Base-by-base conservation (phyloP, 1,139 yeast genomes). In the Hansenula sp. region DNA sequence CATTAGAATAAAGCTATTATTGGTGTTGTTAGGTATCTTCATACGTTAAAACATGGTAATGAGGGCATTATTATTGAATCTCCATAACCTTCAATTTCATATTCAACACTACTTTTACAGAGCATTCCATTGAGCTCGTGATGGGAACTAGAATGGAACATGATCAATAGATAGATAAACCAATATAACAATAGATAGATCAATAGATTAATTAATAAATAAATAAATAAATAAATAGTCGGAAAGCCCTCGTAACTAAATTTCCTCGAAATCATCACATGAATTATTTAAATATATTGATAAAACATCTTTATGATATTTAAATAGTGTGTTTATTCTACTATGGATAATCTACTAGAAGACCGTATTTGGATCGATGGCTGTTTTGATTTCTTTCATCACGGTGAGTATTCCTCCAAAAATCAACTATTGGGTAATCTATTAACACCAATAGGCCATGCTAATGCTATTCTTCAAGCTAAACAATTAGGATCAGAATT, bases 301-400 rank as follows among this genome's bases (percentile, higher is more conserved):
- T n/a, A n/a, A n/a, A n/a, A n/a, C n/a, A n/a, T n/a, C n/a, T n/a
- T n/a, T n/a, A n/a, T n/a, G n/a, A n/a, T n/a, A n/a, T n/a, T n/a
- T n/a, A n/a, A n/a, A n/a, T n/a, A n/a, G n/a, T n/a, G n/a, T n/a
- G n/a, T n/a, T n/a, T n/a, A n/a, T n/a, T n/a, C n/a, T n/a, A 20
- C 16, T 7, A 21, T 21, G 25, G 4, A 25, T 13, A 24, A 33
- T 14, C 19, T 34, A 11, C 32, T 22, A 19, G 42, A 45, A 16
- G 38, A 44, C 14, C 50, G 71, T 34, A 81, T 89, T 47, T 92
- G 97, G 98, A 79, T 92, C 32, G 98, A 92, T 60, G 98, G 98
- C 0, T 92, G 98, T 58, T 92, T 92, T 65, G 98, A 92, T 61
- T 92, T 92, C 66, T 88, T 95, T 30, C 98, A 92, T 60, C 97